Evolutionary conservation across 495 filamentous ascomycete genomes (phyloP), one percentile per base, ranked within the genome.

Genomic region (Penicillium bialowiezense): DNA sequence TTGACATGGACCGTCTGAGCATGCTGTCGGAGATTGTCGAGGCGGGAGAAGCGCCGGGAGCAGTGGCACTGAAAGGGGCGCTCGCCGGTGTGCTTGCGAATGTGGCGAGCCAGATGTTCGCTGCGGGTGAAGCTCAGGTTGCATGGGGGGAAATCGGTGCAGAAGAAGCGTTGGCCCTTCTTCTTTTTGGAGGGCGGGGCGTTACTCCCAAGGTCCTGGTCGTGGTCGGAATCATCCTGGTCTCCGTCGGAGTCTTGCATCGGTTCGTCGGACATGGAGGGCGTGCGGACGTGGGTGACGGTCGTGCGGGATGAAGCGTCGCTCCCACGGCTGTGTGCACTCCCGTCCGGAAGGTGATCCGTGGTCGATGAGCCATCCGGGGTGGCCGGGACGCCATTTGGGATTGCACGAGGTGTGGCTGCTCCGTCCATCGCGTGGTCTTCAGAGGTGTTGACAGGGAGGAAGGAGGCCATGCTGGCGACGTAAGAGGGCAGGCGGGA

Each of bases 41-140:
- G 80, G 28, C 93, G 83, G n/a, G 93, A 98, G 67, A 98, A 98
- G 56, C 91, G 82, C 32, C 93, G 84, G 3, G 87, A 88, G 66
- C 93, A 98, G 67, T 97, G 93, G 60, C 93, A 98, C 67, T 96
- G 90, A 59, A 97, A 98, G 1, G 93, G 93, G 12, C 93, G 88
- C 68, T 98, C 93, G 15, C 93, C 93, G 2, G 93, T 98, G 63
- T 98, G 93, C 81, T 97, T 98, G 56, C 92, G 83, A 52, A 98
- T 97, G 54, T 98, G 93, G 24, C 93, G 80, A 10, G 93, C 93
- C 44, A 98, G 68, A 71, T 98, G 93, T 65, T 98, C 93, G 60
- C 95, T 97, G 32, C 93, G 80, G 2, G 93, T 97, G 65, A 98
- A 98, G 64, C 91, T 96, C 20, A 98, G 69, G 59, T 86, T 90